phyloP scores from a whole-genome alignment of 1,139 yeast species.

The Protomyces macrosporus region DNA sequence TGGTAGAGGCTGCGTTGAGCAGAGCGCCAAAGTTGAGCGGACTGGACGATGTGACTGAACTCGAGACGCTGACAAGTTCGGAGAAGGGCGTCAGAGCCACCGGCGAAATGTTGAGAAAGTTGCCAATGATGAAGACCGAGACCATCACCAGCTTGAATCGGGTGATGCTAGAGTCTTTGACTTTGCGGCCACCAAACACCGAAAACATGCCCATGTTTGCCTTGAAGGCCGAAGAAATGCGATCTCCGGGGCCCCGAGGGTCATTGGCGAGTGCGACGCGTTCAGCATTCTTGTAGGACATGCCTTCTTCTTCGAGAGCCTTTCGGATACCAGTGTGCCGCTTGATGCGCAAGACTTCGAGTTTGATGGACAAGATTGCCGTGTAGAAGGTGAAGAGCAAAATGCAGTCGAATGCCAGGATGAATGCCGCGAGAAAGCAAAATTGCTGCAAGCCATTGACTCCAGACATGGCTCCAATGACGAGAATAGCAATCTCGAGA shows the following conservation, averaged over 20 bases:
- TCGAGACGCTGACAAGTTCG: slow-evolving; percentile 37
- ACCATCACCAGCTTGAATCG: slow-evolving; percentile 49
- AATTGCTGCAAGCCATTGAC: slow-evolving; percentile 61
- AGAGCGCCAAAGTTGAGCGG: slow-evolving; percentile 11
- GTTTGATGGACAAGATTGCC: slow-evolving; percentile 78
- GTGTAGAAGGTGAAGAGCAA: slow-evolving; percentile 78
- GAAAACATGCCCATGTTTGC: slow-evolving; percentile 25
- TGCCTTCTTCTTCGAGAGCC: slow-evolving; percentile 91
- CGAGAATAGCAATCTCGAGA: slow-evolving; percentile 67
- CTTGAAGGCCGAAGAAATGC: slow-evolving; percentile 9
- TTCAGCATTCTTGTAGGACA: slow-evolving; percentile 65
- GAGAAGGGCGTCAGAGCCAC: slow-evolving; percentile 27
- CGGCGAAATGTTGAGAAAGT: slow-evolving; percentile 55
- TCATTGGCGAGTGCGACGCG: slow-evolving; percentile 44
- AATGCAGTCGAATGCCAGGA: slow-evolving; percentile 66
- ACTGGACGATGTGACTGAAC: slow-evolving; percentile 2
- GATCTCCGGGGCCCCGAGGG: slow-evolving; percentile 26
- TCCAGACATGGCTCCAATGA: slow-evolving; percentile 71
- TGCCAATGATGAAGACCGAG: slow-evolving; percentile 63
- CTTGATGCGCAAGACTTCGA: slow-evolving; percentile 84
- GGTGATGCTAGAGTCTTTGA: slow-evolving; percentile 35
- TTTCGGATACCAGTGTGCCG: slow-evolving; percentile 73
- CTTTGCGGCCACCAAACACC: slow-evolving; percentile 30
- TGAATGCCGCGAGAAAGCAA: slow-evolving; percentile 69
- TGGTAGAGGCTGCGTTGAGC: slow-evolving; percentile 35